Evolutionary conservation across 2,329 filamentous ascomycete genomes (phyloP), one percentile per base, ranked within the genome.

Genomic region (Fusarium sp.): DNA sequence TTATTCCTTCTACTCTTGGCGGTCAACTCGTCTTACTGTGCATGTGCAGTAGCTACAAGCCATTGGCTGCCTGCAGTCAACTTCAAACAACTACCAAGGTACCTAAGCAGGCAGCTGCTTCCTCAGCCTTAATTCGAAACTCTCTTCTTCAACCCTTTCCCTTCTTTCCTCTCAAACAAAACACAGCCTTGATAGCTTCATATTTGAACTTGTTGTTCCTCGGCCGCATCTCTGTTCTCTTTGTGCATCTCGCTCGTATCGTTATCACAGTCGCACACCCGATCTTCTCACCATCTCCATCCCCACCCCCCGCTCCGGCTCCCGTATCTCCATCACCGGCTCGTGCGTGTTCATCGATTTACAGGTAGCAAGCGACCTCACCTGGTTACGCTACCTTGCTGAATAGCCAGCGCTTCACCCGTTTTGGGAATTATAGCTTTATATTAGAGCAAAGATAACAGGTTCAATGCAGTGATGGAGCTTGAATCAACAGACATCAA

Each of bases 31-130:
- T 59, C 53, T 59, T 62, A 55, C 58, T 43, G 62, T 60, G 58
- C 68, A 57, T 43, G 62, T 60, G 55, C 68, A 57, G 43, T 48
- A 55, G 34, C 53, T 61, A 48, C 28, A 46, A 69, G 62, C 51
- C 57, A 73, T 74, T 74, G 72, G 72, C 57, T 74, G 70, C 72
- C 72, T 74, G 63, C 42, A 71, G 43, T 60, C 60, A 69, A 69
- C 69, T 60, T 74, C 67, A 69, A 62, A 69, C 72, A 64, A 50
- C 61, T 19, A 30, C 61, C 25, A 30, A 42, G 42, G 21, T 21
- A 44, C 19, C 25, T 64, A 64, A 64, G 70, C 69, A 67, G 63
- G 66, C 64, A 55, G 61, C 61, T 61, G 50, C 67, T 50, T 62
- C 69, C 71, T 74, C 61, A 71, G 67, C 61, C 53, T 65, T 67